phyloP scores from a whole-genome alignment of 768 basidiomycete species.

The Podaxis mareebaensis region DNA sequence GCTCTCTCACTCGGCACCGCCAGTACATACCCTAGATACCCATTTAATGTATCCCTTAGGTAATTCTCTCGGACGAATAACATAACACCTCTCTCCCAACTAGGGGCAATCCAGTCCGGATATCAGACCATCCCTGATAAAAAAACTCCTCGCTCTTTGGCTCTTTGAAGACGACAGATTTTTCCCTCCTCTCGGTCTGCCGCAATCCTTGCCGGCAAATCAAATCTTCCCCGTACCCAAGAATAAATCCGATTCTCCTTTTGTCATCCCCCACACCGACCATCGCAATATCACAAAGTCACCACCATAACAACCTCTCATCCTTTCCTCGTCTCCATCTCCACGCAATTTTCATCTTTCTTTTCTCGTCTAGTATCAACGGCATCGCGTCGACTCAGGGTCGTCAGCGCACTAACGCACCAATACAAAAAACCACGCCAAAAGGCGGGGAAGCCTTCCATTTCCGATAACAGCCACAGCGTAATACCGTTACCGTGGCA shows the following conservation, averaged over 20 bases:
- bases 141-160: background rate
- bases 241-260: background rate
- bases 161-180: background rate
- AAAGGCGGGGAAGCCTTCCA: background rate
- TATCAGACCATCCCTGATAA: background rate
- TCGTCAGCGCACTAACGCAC: background rate
- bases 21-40: background rate
- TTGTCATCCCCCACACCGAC: background rate
- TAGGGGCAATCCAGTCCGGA: background rate
- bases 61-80: background rate
- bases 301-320: background rate
- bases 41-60: background rate
- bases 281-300: too few relatives aligned
- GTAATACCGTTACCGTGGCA: background rate
- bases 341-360: background rate
- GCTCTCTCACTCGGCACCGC: background rate
- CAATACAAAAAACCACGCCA: background rate
- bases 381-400: background rate
- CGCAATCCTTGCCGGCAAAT: constrained; percentile 1
- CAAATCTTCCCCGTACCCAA: background rate
- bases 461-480: background rate
- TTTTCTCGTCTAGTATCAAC: background rate
- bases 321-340: background rate
- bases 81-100: background rate
- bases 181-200: background rate